Conservation (phyloP, 1,284 basidiomycete genomes). For the Cutaneotrichosporon sp. region DNA sequence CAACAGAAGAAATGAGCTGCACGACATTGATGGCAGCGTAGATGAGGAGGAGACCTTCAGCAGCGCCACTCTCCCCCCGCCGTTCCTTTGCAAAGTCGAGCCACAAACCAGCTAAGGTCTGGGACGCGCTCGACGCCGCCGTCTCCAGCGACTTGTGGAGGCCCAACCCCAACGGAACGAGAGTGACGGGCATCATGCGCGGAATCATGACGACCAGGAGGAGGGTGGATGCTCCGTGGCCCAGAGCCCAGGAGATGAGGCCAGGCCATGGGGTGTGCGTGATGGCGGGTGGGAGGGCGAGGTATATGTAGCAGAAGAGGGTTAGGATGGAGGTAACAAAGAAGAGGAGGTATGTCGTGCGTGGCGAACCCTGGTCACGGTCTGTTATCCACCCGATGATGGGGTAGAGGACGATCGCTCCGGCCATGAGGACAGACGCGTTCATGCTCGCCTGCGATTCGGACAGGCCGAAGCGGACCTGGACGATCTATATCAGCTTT, state of each 20-base stretch:
- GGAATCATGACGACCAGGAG: conserved; percentile 73
- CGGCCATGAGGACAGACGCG: conserved; percentile 71
- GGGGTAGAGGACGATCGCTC: conserved; percentile 71
- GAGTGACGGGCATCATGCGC: conserved; percentile 66
- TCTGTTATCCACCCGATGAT: conserved; percentile 62
- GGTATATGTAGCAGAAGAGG: conserved; percentile 64
- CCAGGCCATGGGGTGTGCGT: conserved; percentile 64
- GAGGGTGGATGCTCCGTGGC: conserved; percentile 69
- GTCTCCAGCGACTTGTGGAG: conserved; percentile 76
- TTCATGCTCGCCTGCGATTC: conserved; percentile 64
- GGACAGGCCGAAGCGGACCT: conserved; percentile 63
- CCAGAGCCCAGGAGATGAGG: conserved; percentile 64
- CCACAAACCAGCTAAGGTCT: conserved; percentile 66
- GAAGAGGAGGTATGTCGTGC: conserved; percentile 61
- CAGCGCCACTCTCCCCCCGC: conserved; percentile 12
- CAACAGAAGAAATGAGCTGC: conserved; percentile 60
- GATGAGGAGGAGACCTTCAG: conserved; percentile 60
- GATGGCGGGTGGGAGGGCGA: conserved; percentile 61
- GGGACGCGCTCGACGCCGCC: conserved; percentile 67
- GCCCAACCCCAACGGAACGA: conserved; percentile 73
- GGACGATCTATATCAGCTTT: conserved; percentile 52
- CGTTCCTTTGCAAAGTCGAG: conserved; percentile 56
- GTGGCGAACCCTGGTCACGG: conserved; percentile 40
- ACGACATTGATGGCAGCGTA: conserved; percentile 63
- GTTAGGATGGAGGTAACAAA: conserved; percentile 65